A percentile compares a stretch with the other conserved stretches of the same genome.
Evolutionary conservation across 441 rosid species (phyloP).

Genomic region (Rhodomyrtus psidioides): DNA sequence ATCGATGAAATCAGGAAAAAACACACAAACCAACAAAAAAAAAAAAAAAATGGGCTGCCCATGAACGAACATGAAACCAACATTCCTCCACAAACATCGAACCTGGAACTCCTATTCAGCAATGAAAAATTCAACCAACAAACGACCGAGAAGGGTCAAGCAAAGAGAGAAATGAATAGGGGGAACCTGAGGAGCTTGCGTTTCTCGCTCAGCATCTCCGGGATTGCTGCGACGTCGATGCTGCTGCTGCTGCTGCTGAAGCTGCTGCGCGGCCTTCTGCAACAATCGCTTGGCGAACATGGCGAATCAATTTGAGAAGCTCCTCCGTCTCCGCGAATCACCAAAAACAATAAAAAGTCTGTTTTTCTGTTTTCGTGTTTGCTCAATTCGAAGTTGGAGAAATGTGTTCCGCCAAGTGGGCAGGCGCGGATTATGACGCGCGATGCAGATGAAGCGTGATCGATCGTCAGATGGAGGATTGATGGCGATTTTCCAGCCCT

Average conservation of each 20-base stretch:
- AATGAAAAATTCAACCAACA: background rate
- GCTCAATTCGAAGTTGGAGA: background rate
- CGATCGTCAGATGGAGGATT: background rate
- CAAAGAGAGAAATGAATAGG: background rate
- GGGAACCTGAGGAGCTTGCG: conserved; percentile 24
- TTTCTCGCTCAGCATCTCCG: background rate
- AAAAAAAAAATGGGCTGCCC: background rate
- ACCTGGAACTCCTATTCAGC: background rate
- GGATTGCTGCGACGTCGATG: background rate
- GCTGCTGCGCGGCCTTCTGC: conserved; percentile 25
- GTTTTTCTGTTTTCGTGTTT: background rate
- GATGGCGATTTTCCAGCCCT: background rate
- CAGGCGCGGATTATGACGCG: background rate
- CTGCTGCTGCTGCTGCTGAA: conserved; percentile 5
- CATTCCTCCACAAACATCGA: background rate
- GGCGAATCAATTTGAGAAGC: conserved; percentile 13
- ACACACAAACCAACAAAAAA: background rate
- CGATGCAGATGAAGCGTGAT: background rate
- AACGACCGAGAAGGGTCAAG: background rate
- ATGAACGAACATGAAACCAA: background rate
- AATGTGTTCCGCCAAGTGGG: background rate
- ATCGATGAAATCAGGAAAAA: background rate
- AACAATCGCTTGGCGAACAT: conserved; percentile 62
- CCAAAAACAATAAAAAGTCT: too few species aligned
- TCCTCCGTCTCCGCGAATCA: background rate